A percentile compares a stretch with the other conserved stretches of the same genome.
Evolutionary conservation across 352 stramenopile species (phyloP).

Genomic region (Pythium periplocum): DNA sequence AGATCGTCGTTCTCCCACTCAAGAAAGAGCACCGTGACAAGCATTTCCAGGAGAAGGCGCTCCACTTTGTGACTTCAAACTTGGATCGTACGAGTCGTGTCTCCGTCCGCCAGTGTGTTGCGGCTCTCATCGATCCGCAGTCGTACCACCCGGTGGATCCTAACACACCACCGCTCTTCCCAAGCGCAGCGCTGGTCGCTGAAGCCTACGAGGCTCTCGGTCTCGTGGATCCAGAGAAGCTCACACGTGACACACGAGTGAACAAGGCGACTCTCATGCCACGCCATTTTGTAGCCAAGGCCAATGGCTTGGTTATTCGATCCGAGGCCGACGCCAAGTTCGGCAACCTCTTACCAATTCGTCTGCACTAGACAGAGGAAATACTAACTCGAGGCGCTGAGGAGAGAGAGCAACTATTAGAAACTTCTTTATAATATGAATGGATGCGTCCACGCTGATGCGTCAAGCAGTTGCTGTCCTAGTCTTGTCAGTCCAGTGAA

Average conservation of each 20-base stretch:
- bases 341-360: conserved; percentile 63
- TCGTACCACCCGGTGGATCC: conserved; percentile 12
- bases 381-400: neutral
- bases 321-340: conserved; percentile 31
- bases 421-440: too few species aligned
- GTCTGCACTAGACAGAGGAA: conserved; percentile 22
- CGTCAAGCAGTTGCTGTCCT: neutral
- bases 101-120: conserved; percentile 48
- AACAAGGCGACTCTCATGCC: conserved; percentile 37
- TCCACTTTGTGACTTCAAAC: conserved; percentile 51
- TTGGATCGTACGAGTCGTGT: conserved; percentile 51
- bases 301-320: conserved; percentile 28
- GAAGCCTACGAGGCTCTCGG: conserved; percentile 68
- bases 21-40: conserved; percentile 53
- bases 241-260: conserved; percentile 24
- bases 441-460: too few species aligned
- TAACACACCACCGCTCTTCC: conserved; percentile 26
- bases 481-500: conserved; percentile 26
- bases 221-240: conserved; percentile 35
- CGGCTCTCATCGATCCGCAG: conserved; percentile 36
- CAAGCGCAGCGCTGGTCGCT: conserved; percentile 53
- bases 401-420: too few species aligned
- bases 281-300: conserved; percentile 32
- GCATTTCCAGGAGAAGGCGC: conserved; percentile 52
- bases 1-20: conserved; percentile 77